These are phyloP conservation scores for Mycena albidolilacea DNA, from an alignment of 768 basidiomycete genomes.

Conservation along the genomic window DNA sequence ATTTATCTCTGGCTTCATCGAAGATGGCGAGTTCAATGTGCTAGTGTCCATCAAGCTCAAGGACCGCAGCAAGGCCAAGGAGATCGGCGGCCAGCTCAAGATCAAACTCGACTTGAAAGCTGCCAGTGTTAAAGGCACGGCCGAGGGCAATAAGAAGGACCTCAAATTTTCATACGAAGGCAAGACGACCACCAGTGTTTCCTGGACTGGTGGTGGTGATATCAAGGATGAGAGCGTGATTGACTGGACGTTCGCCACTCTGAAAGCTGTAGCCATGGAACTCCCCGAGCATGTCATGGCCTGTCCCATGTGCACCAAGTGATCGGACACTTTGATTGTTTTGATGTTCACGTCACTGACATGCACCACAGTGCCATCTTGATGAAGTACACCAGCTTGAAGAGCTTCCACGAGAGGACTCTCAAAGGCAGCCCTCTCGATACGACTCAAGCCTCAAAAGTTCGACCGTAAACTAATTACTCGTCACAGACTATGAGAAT, in stretches of 20 bases:
- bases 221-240: constrained; percentile 13
- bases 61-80: constrained; percentile 7
- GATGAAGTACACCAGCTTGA: constrained; percentile 29
- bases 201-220: constrained; percentile 23
- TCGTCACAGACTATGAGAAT: constrained; percentile 25
- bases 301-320: constrained; percentile 17
- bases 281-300: constrained; percentile 22
- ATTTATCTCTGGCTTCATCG: constrained; percentile 24
- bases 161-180: constrained; percentile 11
- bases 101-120: background rate
- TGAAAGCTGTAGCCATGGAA: constrained; percentile 19
- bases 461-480: background rate
- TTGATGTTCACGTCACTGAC: background rate
- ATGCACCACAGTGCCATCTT: constrained; percentile 15
- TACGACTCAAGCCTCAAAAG: background rate
- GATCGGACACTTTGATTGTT: background rate
- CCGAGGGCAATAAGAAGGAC: background rate
- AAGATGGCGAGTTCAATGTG: constrained; percentile 25
- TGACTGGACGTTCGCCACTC: constrained; percentile 23
- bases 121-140: background rate
- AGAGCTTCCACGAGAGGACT: constrained; percentile 18
- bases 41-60: constrained; percentile 30
- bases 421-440: constrained; percentile 10
- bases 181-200: constrained; percentile 18
- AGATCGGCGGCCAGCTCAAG: constrained; percentile 11